Percentiles rank a stretch among this genome's conserved stretches.
phyloP scores from a whole-genome alignment of 1,139 yeast species.

The Suhomyces anneliseae region DNA sequence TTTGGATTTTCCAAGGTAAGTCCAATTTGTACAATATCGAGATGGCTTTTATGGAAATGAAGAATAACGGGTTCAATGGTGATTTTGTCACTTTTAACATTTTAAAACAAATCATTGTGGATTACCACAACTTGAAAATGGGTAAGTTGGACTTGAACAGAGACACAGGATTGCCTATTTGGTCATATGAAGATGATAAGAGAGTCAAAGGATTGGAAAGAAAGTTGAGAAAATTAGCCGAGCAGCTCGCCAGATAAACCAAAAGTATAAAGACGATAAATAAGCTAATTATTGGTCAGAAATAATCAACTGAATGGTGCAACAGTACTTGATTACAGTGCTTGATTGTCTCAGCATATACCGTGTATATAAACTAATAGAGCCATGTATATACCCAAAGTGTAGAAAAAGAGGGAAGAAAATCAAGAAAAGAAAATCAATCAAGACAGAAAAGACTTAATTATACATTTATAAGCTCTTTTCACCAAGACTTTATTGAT shows the following conservation, averaged over 20 bases:
- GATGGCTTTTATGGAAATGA: slow-evolving; percentile 38
- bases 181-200: slow-evolving; percentile 40
- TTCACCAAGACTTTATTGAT: too few species aligned
- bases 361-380: too few species aligned
- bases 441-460: too few species aligned
- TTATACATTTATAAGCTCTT: too few species aligned
- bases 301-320: too few species aligned
- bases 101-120: slow-evolving; percentile 36
- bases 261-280: too few species aligned
- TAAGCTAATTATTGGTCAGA: too few species aligned
- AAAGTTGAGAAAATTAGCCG: slow-evolving; percentile 14
- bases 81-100: slow-evolving; percentile 38
- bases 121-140: slow-evolving; percentile 36
- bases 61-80: slow-evolving; percentile 43
- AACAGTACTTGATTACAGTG: too few species aligned
- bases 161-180: slow-evolving; percentile 25
- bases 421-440: too few species aligned
- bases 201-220: slow-evolving; percentile 31
- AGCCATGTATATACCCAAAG: too few species aligned
- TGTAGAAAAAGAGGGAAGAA: too few species aligned
- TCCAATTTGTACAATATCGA: slow-evolving; percentile 38
- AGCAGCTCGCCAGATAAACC: neutral
- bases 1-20: slow-evolving; percentile 43
- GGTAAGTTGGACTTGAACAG: slow-evolving; percentile 23
- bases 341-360: too few species aligned